These are phyloP conservation scores for Kodamaea ohmeri DNA, from an alignment of 1,139 yeast genomes.

Conservation along the genomic window DNA sequence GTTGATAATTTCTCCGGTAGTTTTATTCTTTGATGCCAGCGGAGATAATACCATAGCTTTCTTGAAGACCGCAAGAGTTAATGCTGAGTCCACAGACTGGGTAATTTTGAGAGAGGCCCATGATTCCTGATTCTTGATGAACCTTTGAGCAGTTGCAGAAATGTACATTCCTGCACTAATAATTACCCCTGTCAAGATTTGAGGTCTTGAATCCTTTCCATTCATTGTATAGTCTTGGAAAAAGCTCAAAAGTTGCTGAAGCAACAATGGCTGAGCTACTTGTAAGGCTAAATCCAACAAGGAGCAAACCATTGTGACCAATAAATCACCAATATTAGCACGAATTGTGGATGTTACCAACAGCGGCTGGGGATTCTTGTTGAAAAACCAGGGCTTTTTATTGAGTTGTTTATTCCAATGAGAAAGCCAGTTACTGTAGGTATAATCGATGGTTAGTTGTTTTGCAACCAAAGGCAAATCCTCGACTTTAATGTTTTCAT, in stretches of 20 bases:
- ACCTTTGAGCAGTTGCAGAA: conserved; percentile 16
- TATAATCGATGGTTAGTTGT: background rate
- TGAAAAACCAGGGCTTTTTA: no score
- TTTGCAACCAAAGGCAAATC: conserved; percentile 50
- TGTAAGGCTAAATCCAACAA: no score
- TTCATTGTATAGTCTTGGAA: no score
- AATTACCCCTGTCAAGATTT: no score
- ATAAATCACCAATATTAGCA: no score
- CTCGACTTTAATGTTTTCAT: conserved; percentile 1
- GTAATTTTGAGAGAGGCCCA: conserved; percentile 27
- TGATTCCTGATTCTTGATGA: conserved; percentile 22
- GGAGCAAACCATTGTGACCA: no score
- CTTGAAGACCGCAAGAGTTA: conserved; percentile 31
- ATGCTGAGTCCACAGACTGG: conserved; percentile 21
- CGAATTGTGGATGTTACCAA: no score
- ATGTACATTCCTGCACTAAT: no score
- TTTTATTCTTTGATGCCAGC: conserved; percentile 35
- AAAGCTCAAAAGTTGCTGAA: no score
- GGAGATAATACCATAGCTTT: conserved; percentile 39
- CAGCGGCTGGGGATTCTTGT: no score
- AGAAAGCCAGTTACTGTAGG: background rate
- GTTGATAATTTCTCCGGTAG: conserved; percentile 42
- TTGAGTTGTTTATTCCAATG: conserved; percentile 9
- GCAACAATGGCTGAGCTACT: no score
- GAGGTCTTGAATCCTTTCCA: no score